A percentile compares a stretch with the other conserved stretches of the same genome.
phyloP scores from a whole-genome alignment of 306 rosid species.

The Quercus robur region DNA sequence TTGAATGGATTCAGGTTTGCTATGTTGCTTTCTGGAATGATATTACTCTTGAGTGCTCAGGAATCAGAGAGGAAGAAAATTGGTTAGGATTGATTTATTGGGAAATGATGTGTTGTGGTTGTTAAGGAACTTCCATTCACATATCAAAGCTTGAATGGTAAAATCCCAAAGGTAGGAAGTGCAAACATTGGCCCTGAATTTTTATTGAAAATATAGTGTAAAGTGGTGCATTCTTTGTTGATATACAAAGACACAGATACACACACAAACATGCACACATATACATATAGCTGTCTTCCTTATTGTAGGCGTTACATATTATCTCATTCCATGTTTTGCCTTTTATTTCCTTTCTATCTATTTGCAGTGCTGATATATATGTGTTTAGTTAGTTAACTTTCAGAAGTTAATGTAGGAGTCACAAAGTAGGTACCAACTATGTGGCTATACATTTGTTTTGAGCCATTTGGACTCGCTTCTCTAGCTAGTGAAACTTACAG shows the following conservation, averaged over 20 bases:
- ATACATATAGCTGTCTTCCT: too few relatives aligned
- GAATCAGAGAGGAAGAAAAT: slow-evolving; percentile 54
- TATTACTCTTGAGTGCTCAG: slow-evolving; percentile 37
- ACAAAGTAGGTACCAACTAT: background rate
- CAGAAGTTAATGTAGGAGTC: background rate
- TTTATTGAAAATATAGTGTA: background rate
- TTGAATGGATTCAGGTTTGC: slow-evolving; percentile 58
- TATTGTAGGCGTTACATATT: too few relatives aligned
- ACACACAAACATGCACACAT: too few relatives aligned
- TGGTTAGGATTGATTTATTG: slow-evolving; percentile 65
- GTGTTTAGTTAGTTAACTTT: background rate
- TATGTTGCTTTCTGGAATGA: slow-evolving; percentile 85
- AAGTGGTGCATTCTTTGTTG: background rate
- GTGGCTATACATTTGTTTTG: background rate
- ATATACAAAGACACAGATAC: background rate
- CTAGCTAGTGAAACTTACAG: too few relatives aligned
- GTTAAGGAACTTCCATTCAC: slow-evolving; percentile 84
- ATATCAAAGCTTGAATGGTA: slow-evolving; percentile 88
- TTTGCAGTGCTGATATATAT: background rate
- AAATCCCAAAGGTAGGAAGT: slow-evolving; percentile 63
- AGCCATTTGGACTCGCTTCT: too few relatives aligned
- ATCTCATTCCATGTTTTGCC: background rate
- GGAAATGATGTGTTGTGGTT: slow-evolving; percentile 77
- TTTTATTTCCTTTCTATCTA: background rate
- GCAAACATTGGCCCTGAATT: background rate